Evolutionary conservation across 495 filamentous ascomycete species (phyloP), one percentile per base, ranked within the genome.

Genomic region (Darksidea phi): DNA sequence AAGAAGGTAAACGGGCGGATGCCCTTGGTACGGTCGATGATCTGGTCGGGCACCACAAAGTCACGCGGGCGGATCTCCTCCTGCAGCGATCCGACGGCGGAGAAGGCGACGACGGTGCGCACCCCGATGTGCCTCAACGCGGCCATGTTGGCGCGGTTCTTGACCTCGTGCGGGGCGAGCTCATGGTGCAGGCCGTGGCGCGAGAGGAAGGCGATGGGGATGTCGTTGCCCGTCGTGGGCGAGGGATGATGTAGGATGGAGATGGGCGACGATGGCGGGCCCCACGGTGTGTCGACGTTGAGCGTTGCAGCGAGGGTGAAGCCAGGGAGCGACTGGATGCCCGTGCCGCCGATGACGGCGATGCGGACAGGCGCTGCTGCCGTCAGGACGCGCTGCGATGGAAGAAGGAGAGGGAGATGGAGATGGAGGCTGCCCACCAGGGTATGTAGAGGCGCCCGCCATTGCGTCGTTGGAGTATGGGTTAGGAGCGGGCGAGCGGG

Each of bases 11-110:
- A 96, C 3, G 94, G 90, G 4, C 73, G 70, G 12, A 79, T 72
- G 24, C 94, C 94, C 80, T 96, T 97, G 65, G 94, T 99, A 62
- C 94, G 90, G 76, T 99, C 94, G 74, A 97, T 95, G 73, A 97
- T 84, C 79, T 97, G 94, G 74, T 95, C 90, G 15, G 91, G 92
- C 13, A 99, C 81, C 36, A 97, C 88, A 72, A 99, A 99, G 77
- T 99, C 95, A 69, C 92, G 86, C 48, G 94, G 94, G 75, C 85
- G 86, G 73, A 99, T 92, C 66, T 89, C 83, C 76, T 96, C 93
- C 69, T 86, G 88, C 69, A 99, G 79, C 71, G 88, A 92, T 62
- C 94, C 94, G 70, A 99, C 94, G 54, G 95, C 94, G 63, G 86
- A 90, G 82, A 97, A 97, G 54, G 93, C 90, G 71, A 99, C 88